Percentiles rank a stretch among this genome's conserved stretches.
Conservation (phyloP, 306 rosid species). For the Crataegus laevigata region DNA sequence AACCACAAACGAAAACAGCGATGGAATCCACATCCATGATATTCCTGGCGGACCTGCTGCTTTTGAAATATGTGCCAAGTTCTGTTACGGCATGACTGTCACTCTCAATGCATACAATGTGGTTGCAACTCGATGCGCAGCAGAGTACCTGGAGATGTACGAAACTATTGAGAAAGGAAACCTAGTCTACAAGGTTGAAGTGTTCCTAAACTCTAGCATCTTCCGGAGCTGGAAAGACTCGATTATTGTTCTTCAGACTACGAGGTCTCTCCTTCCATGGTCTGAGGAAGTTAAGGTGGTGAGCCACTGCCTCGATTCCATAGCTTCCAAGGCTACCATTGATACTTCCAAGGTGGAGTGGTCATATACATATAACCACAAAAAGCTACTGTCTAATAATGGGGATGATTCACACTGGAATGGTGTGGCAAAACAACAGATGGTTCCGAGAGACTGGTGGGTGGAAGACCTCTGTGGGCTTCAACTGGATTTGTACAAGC, state of each 20-base stretch:
- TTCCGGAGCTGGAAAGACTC: slow-evolving; percentile 96
- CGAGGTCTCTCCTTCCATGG: slow-evolving; percentile 79
- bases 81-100: slow-evolving; percentile 85
- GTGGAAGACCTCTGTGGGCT: slow-evolving; percentile 92
- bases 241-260: slow-evolving; percentile 82
- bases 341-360: slow-evolving; percentile 86
- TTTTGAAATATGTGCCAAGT: slow-evolving; percentile 90
- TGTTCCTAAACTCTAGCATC: slow-evolving; percentile 85
- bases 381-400: slow-evolving; percentile 70
- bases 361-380: slow-evolving; percentile 85
- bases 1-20: slow-evolving; percentile 37
- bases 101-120: slow-evolving; percentile 94
- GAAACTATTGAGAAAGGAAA: slow-evolving; percentile 88
- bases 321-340: slow-evolving; percentile 84
- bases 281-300: slow-evolving; percentile 84
- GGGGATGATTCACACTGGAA: slow-evolving; percentile 64
- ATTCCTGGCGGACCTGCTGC: slow-evolving; percentile 94
- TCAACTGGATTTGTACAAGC: slow-evolving; percentile 71
- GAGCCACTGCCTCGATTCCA: slow-evolving; percentile 73
- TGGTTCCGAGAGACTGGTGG: slow-evolving; percentile 97
- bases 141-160: slow-evolving; percentile 89
- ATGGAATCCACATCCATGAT: slow-evolving; percentile 65
- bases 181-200: slow-evolving; percentile 89
- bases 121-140: slow-evolving; percentile 83
- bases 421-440: slow-evolving; percentile 55